A percentile compares a stretch with the other conserved stretches of the same genome.
Evolutionary conservation across 2,329 filamentous ascomycete genomes (phyloP).

Genomic region (Phaeosphaeria sp.): DNA sequence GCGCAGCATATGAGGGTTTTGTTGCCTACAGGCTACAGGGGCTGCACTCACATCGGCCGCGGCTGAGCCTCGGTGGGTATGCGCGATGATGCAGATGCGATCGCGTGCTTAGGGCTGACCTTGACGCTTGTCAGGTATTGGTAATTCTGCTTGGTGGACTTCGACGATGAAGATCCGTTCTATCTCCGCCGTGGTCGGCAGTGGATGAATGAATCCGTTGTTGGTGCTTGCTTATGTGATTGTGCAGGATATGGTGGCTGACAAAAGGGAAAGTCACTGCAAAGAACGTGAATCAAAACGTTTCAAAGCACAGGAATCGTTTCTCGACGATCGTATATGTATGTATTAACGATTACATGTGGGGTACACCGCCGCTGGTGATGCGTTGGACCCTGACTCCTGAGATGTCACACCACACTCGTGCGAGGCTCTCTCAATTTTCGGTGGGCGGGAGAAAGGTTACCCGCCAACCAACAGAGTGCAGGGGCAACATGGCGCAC

Average conservation of each 20-base stretch:
- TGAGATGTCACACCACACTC: constrained; percentile 35
- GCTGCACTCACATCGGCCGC: constrained; percentile 4
- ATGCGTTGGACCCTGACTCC: not conserved
- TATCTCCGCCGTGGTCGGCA: not conserved
- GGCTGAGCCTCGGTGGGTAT: constrained; percentile 5
- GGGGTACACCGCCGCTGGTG: constrained; percentile 5
- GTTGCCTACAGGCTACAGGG: not conserved
- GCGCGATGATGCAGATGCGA: constrained; percentile 11
- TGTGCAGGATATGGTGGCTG: not conserved
- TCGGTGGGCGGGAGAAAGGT: constrained; percentile 5
- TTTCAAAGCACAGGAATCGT: not conserved
- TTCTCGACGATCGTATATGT: not conserved
- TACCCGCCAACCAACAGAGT: not conserved
- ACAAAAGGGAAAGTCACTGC: not conserved
- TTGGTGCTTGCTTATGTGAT: not conserved
- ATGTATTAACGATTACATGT: constrained; percentile 1
- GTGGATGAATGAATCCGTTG: too few relatives aligned
- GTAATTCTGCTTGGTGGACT: constrained; percentile 1
- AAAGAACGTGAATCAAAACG: not conserved
- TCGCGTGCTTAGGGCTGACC: constrained; percentile 2
- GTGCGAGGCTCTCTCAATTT: constrained; percentile 15
- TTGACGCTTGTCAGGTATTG: constrained; percentile 1
- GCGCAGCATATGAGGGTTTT: not conserved
- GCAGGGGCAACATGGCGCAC: not conserved
- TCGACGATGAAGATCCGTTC: not conserved